A percentile compares a stretch with the other conserved stretches of the same genome.
phyloP scores from a whole-genome alignment of 2,329 filamentous ascomycete species.

The Cladosporium sp. region DNA sequence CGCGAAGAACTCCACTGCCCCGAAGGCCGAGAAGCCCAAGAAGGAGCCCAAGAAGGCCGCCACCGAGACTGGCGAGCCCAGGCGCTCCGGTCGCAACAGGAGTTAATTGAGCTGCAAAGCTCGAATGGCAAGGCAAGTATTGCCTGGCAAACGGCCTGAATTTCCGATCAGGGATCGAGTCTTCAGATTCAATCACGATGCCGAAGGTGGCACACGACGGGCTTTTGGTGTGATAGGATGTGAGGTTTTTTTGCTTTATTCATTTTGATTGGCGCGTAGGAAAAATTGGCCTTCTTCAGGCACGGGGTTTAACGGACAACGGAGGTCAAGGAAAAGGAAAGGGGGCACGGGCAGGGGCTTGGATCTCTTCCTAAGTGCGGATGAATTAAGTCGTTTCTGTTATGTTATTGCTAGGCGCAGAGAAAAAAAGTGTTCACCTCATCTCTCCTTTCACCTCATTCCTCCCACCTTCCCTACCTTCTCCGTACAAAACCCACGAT shows the following conservation, averaged over 20 bases:
- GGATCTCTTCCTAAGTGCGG: conserved; percentile 3
- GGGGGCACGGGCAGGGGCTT: conserved; percentile 16
- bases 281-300: no score
- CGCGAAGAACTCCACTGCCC: conserved; percentile 33
- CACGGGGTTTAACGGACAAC: no score
- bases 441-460: no score
- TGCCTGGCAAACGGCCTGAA: background rate
- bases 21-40: conserved; percentile 29
- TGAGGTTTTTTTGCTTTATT: no score
- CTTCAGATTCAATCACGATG: no score
- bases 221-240: no score
- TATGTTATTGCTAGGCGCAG: background rate
- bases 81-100: conserved; percentile 41
- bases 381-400: conserved; percentile 1
- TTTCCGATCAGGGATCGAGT: no score
- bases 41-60: conserved; percentile 47
- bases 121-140: background rate
- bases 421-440: conserved; percentile 3
- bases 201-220: no score
- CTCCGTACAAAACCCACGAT: no score
- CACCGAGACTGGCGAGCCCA: conserved; percentile 45
- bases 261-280: no score
- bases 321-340: conserved; percentile 17
- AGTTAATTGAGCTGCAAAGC: conserved; percentile 14
- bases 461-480: background rate